These are phyloP conservation scores for Royoungia palumana DNA, from an alignment of 768 basidiomycete genomes.

Conservation along the genomic window DNA sequence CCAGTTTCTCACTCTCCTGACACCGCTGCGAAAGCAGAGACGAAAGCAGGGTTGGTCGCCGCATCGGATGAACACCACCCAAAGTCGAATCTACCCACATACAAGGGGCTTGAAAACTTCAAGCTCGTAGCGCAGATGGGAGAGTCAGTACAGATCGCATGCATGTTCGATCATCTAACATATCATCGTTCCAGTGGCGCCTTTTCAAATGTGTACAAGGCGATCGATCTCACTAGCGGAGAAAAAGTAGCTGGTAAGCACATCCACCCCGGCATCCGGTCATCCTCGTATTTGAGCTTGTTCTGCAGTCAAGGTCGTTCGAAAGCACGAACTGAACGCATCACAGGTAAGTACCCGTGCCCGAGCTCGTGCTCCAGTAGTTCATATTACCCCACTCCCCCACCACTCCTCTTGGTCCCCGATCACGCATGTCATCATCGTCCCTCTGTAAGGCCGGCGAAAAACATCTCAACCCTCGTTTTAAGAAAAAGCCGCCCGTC, in stretches of 20 bases:
- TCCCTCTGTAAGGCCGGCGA: conserved; percentile 69
- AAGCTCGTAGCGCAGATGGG: conserved; percentile 84
- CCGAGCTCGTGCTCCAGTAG: conserved; percentile 21
- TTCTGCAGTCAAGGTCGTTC: conserved; percentile 81
- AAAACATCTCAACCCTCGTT: conserved; percentile 89
- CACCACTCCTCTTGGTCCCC: conserved; percentile 20
- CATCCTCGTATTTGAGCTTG: conserved; percentile 6
- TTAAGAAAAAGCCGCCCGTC: conserved; percentile 96
- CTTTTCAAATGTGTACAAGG: conserved; percentile 98
- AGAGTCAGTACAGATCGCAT: conserved; percentile 58
- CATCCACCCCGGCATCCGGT: neutral
- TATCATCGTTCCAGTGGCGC: conserved; percentile 61
- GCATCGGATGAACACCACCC: conserved; percentile 73
- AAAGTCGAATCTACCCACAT: conserved; percentile 76
- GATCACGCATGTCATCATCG: conserved; percentile 19
- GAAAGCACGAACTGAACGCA: conserved; percentile 87
- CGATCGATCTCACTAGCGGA: conserved; percentile 68
- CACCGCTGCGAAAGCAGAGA: neutral
- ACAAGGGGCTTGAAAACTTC: conserved; percentile 82
- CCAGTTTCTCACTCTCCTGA: conserved; percentile 27
- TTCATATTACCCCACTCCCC: conserved; percentile 24
- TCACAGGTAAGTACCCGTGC: conserved; percentile 69
- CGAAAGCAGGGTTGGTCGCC: conserved; percentile 39
- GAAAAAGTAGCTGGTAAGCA: conserved; percentile 77
- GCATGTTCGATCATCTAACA: conserved; percentile 6